Evolutionary conservation across 1,284 basidiomycete genomes (phyloP), one percentile per base, ranked within the genome.

Genomic region (Tylopilus orsonianus): DNA sequence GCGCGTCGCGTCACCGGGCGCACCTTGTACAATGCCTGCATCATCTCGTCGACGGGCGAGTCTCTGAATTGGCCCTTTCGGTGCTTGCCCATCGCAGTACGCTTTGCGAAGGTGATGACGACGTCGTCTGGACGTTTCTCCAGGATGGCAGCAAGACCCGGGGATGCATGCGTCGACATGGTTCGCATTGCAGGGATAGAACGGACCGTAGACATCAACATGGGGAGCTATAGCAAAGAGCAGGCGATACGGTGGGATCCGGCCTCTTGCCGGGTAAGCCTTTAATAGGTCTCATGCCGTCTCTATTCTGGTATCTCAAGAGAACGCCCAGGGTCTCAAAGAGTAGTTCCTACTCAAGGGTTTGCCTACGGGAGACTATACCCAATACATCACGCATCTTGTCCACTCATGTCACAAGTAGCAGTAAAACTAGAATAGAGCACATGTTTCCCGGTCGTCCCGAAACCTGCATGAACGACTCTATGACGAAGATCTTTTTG

Each of bases 1-100:
- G 27, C 3, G 32, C 5, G 26, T 36, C 7, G 14, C 6, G 33
- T n/a, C 34, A 30, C 27, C n/a, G 23, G 35, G 36, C 50, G 20
- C 30, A 81, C 86, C 73, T 81, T 85, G 71, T 90, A 80, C 44
- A 90, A 65, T 14, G 81, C 80, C 50, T 78, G 73, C 52, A 91
- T 70, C 52, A 91, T 74, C 59, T 89, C 84, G 55, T 90, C 88
- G 5, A 88, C 83, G 8, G 85, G 79, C 0, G 75, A 72, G 57
- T 92, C 87, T 66, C 88, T 91, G 56, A 90, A 72, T 56, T 87
- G 85, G 12, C 91, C 90, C 65, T 91, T 93, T 73, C 79, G 84
- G 24, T 85, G 81, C 55, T 75, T 80, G 36, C 89, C 87, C 58
- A 90, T 77, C 12, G 89, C 82, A 8, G 88, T 91, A 26, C 91